phyloP scores from a whole-genome alignment of 1,139 yeast genomes.

The Kluyveromyces sp. region DNA sequence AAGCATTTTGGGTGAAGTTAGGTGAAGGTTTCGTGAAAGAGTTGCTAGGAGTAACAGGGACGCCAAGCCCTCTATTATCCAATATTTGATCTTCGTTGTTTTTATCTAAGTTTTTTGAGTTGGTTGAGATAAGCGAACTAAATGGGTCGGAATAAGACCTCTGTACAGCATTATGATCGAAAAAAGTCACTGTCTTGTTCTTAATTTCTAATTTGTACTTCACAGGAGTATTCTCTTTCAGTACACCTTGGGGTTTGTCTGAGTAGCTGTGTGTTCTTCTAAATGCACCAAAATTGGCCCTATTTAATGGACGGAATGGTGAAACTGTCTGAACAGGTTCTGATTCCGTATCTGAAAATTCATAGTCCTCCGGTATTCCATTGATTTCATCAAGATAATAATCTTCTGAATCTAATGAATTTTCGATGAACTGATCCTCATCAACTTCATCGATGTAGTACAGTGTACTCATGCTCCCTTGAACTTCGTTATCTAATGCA shows the following conservation, averaged over 20 bases:
- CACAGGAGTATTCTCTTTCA: constrained; percentile 25
- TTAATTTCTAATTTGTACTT: constrained; percentile 44
- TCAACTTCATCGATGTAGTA: constrained; percentile 30
- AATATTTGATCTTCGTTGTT: not conserved
- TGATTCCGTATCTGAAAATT: constrained; percentile 37
- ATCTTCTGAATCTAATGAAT: constrained; percentile 17
- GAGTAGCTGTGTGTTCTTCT: constrained; percentile 30
- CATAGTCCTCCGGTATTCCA: constrained; percentile 52
- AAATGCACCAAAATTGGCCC: constrained; percentile 18
- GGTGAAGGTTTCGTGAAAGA: constrained; percentile 22
- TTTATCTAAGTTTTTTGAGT: not conserved
- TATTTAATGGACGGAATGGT: constrained; percentile 13
- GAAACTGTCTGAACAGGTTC: constrained; percentile 15
- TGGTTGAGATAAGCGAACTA: not conserved
- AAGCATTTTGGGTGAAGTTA: constrained; percentile 15
- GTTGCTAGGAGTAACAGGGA: constrained; percentile 11
- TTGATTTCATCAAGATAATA: constrained; percentile 45
- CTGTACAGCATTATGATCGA: constrained; percentile 23
- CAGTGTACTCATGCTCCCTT: constrained; percentile 25
- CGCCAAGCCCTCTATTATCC: not conserved
- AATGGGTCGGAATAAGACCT: constrained; percentile 2
- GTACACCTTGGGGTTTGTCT: constrained; percentile 26
- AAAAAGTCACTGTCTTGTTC: constrained; percentile 52
- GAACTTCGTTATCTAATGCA: constrained; percentile 26
- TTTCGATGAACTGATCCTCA: constrained; percentile 25